Conservation (phyloP, 768 basidiomycete genomes). For the Leucosporidium creatinivorum region DNA sequence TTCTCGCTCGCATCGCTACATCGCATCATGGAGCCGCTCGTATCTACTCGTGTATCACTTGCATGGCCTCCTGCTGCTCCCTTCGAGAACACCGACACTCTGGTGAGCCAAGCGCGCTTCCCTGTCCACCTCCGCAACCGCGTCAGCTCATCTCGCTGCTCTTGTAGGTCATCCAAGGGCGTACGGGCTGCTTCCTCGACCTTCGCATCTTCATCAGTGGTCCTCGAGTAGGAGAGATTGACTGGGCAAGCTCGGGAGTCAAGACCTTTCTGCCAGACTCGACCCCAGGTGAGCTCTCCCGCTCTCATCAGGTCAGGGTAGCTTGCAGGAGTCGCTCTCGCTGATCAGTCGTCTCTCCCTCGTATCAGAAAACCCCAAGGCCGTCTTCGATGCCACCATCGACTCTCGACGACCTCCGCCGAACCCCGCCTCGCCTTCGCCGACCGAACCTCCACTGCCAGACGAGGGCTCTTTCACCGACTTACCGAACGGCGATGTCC, state of each 20-base stretch:
- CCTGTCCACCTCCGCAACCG: neutral
- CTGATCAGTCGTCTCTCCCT: neutral
- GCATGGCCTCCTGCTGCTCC: slow-evolving; percentile 17
- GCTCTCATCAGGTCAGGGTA: neutral
- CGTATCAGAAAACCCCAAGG: slow-evolving; percentile 3
- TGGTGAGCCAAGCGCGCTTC: slow-evolving; percentile 2
- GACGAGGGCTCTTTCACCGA: slow-evolving; percentile 24
- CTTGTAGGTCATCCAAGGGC: slow-evolving; percentile 13
- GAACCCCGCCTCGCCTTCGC: neutral
- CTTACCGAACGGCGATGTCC: slow-evolving; percentile 24
- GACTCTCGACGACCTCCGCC: slow-evolving; percentile 16
- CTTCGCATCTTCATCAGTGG: slow-evolving; percentile 12
- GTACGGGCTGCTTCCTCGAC: slow-evolving; percentile 23
- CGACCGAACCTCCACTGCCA: neutral
- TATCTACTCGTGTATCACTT: slow-evolving; percentile 21
- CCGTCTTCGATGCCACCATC: slow-evolving; percentile 19
- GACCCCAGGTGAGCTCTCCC: slow-evolving; percentile 7
- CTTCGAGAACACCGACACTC: slow-evolving; percentile 10
- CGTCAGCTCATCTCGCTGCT: neutral
- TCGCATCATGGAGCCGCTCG: slow-evolving; percentile 1
- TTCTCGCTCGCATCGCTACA: too few relatives aligned
- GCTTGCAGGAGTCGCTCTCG: too few relatives aligned
- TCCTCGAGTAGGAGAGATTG: neutral
- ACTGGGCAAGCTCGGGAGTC: slow-evolving; percentile 30
- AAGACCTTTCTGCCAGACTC: slow-evolving; percentile 7